phyloP scores from a whole-genome alignment of 2,329 filamentous ascomycete species.

The Colletotrichum australisinense region DNA sequence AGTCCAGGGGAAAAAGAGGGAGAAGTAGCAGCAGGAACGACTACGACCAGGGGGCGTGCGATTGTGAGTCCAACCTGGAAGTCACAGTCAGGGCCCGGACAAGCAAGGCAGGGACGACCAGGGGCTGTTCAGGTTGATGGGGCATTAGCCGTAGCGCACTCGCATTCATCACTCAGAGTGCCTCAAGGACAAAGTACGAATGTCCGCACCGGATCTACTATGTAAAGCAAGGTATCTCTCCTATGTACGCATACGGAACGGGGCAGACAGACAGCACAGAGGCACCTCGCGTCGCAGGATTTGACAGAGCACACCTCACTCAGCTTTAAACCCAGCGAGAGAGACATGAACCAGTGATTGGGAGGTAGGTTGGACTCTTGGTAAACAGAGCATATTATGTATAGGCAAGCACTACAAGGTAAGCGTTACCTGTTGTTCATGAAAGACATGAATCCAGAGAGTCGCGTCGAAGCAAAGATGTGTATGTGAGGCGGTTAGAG shows the following conservation, averaged over 20 bases:
- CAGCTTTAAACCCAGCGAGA: background rate
- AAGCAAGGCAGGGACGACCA: conserved; percentile 13
- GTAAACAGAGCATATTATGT: background rate
- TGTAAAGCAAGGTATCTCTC: background rate
- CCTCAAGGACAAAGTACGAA: background rate
- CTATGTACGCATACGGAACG: conserved; percentile 9
- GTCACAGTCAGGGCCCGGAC: conserved; percentile 8
- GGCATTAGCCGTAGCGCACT: conserved; percentile 25
- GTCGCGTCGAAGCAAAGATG: background rate
- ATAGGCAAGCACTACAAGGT: background rate
- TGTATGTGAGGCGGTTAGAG: background rate
- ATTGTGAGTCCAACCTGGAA: conserved; percentile 16
- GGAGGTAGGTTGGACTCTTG: background rate
- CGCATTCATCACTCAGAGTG: background rate
- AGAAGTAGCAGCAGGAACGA: conserved; percentile 8
- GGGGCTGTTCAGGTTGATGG: conserved; percentile 30
- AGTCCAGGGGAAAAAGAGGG: background rate
- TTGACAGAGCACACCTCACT: background rate
- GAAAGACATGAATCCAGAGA: background rate
- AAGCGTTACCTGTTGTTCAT: background rate
- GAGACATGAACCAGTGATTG: background rate
- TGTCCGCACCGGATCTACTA: background rate
- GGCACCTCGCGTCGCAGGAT: conserved; percentile 3
- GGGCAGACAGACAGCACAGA: conserved; percentile 1
- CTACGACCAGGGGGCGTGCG: conserved; percentile 9